Evolutionary conservation across 768 basidiomycete species (phyloP).

Genomic region (Arthromyces matolae): DNA sequence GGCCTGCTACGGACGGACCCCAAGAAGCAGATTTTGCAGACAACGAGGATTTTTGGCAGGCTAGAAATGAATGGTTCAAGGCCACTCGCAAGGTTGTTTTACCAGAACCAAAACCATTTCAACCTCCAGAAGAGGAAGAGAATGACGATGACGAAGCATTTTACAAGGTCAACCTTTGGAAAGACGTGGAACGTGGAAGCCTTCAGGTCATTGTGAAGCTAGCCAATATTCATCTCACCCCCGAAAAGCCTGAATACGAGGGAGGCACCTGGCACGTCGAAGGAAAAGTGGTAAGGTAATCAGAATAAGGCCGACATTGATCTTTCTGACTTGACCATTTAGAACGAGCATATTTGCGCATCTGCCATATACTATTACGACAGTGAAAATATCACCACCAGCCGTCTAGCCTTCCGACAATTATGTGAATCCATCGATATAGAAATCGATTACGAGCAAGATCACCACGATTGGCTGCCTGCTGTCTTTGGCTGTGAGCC

Average conservation of each 20-base stretch:
- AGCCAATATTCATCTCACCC: conserved; percentile 16
- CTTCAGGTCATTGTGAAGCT: conserved; percentile 17
- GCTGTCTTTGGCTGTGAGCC: conserved; percentile 5
- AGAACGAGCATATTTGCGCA: conserved; percentile 20
- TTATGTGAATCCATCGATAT: background rate
- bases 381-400: conserved; percentile 12
- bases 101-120: conserved; percentile 21
- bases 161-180: conserved; percentile 10
- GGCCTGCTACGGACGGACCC: conserved; percentile 15
- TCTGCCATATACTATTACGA: conserved; percentile 18
- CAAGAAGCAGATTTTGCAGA: conserved; percentile 18
- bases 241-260: conserved; percentile 11
- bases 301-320: too few species aligned
- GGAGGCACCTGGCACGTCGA: conserved; percentile 18
- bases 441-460: background rate
- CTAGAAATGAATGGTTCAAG: conserved; percentile 16
- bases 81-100: conserved; percentile 10
- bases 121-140: background rate
- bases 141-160: too few species aligned
- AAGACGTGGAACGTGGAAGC: conserved; percentile 5
- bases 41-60: conserved; percentile 13
- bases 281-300: conserved; percentile 14
- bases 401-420: conserved; percentile 11
- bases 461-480: conserved; percentile 9
- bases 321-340: too few species aligned